Percentiles rank a stretch among this genome's conserved stretches.
These are phyloP conservation scores for Lichenothelia convexa DNA, from an alignment of 495 filamentous ascomycete genomes.

Conservation along the genomic window DNA sequence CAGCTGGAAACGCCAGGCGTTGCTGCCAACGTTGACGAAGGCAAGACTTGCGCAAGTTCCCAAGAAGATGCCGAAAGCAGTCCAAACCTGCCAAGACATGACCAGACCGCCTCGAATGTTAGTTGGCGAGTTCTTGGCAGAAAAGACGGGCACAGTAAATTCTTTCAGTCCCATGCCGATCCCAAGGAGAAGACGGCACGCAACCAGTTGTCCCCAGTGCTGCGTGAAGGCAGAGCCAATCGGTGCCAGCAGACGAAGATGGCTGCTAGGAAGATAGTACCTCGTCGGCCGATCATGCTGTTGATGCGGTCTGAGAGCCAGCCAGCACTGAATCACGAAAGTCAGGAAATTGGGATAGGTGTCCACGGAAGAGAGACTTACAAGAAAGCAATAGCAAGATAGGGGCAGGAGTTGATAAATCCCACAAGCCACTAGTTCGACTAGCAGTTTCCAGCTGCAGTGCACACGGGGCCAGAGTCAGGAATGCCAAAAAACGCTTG, in stretches of 20 bases:
- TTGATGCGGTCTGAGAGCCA: slow-evolving; percentile 4
- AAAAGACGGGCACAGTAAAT: slow-evolving; percentile 35
- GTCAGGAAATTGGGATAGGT: too few species aligned
- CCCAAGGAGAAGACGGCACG: slow-evolving; percentile 10
- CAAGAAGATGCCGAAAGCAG: slow-evolving; percentile 42
- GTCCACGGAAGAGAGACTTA: too few species aligned
- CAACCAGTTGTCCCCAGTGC: slow-evolving; percentile 8
- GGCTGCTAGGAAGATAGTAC: slow-evolving; percentile 62
- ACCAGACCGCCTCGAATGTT: slow-evolving; percentile 43
- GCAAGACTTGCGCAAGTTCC: slow-evolving; percentile 43
- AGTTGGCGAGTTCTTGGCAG: slow-evolving; percentile 42
- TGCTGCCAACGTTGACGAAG: slow-evolving; percentile 32
- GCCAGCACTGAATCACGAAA: not conserved
- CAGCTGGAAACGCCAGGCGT: slow-evolving; percentile 46
- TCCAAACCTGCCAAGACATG: slow-evolving; percentile 43
- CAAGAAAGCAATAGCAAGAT: slow-evolving; percentile 23
- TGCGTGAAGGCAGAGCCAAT: slow-evolving; percentile 8
- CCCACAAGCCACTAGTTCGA: slow-evolving; percentile 22
- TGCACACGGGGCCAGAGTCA: slow-evolving; percentile 18
- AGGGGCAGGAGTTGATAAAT: slow-evolving; percentile 33
- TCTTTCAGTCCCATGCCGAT: slow-evolving; percentile 9
- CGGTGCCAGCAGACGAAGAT: slow-evolving; percentile 29
- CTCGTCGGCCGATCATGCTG: slow-evolving; percentile 7
- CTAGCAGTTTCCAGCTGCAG: slow-evolving; percentile 7
- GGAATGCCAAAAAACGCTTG: slow-evolving; percentile 39